phyloP scores from a whole-genome alignment of 441 rosid genomes.

The Geranium incanum region DNA sequence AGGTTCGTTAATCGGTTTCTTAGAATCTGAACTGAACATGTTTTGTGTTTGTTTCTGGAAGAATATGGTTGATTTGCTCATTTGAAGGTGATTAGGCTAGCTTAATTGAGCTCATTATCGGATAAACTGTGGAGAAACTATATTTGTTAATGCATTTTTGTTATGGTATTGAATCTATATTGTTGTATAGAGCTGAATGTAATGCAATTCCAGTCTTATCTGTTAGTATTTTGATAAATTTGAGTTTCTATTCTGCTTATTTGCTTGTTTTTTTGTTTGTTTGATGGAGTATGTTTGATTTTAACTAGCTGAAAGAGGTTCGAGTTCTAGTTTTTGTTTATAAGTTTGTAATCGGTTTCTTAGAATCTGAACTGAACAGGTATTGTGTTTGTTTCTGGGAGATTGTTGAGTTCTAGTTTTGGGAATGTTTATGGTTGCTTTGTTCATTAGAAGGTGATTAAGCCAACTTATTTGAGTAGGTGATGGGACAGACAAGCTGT shows the following conservation, averaged over 20 bases:
- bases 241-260: no score
- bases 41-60: neutral
- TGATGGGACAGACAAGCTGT: neutral
- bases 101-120: neutral
- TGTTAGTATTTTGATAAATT: no score
- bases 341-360: neutral
- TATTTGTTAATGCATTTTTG: no score
- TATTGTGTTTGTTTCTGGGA: neutral
- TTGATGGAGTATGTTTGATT: no score
- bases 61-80: neutral
- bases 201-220: no score
- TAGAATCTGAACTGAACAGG: neutral
- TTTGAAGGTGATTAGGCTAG: neutral
- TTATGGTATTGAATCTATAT: neutral
- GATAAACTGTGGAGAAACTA: neutral
- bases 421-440: neutral
- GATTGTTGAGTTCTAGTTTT: no score
- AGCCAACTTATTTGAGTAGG: neutral
- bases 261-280: no score
- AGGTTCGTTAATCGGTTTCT: neutral
- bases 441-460: neutral
- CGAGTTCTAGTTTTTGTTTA: neutral
- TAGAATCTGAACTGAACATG: neutral
- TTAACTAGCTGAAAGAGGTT: neutral
- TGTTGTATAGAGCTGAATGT: constrained; percentile 17